Evolutionary conservation across 441 rosid species (phyloP), one percentile per base, ranked within the genome.

Genomic region (Adansonia rubrostipa): DNA sequence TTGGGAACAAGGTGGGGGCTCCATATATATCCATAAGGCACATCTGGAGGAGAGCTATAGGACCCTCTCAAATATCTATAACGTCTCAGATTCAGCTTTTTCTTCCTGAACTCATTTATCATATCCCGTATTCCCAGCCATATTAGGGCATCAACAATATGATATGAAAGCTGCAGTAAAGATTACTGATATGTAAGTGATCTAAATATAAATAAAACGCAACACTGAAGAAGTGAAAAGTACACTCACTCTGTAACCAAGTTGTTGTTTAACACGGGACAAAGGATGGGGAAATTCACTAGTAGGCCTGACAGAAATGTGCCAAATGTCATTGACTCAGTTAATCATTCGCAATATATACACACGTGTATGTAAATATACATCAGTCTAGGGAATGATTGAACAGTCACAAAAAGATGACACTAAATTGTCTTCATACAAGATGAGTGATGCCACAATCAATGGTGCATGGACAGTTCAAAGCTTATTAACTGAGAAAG

Each of bases 71-170:
- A 92, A 85, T 96, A 96, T n/a, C 97, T 96, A 22, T 94, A 97
- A 79, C 96, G 98, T 19, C 98, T 92, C 63, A 94, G 89, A 88
- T 86, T 93, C 88, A 96, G 78, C 85, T 84, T 96, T 83, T 93
- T 96, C 80, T 96, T 96, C 82, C 99, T 86, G 69, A 94, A 81
- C 80, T 96, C 99, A 85, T 96, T 96, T 74, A 96, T 85, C 96
- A 96, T 91, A 84, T 96, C 98, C 70, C 98, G 91, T 74, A 96
- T 94, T 71, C 99, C 98, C 83, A 96, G 98, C 99, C 99, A 96
- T 82, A 93, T 92, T 84, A 96, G 45, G 5, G 99, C 92, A 81
- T 96, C 98, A 5, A 96, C 98, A 73, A 93, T 93, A 88, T 96
- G 98, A 82, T 94, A 96, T 14, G 99, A 96, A 53, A 96, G 93